A percentile compares a stretch with the other conserved stretches of the same genome.
Conservation (phyloP, 2,329 filamentous ascomycete species). For the Trichoderma afroharzianum region DNA sequence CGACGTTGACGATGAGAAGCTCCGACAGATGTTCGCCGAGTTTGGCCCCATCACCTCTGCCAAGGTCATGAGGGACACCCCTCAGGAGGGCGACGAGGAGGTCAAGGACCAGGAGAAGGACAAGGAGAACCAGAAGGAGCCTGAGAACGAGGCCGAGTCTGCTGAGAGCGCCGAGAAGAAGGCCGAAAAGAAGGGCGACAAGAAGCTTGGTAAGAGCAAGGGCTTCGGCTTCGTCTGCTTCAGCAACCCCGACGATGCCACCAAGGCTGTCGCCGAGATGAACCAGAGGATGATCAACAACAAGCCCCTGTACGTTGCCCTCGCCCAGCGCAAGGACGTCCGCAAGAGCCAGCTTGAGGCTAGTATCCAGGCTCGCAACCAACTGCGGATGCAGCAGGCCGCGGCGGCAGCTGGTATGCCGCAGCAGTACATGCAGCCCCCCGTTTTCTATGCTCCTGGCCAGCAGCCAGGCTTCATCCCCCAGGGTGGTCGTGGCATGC, state of each 20-base stretch:
- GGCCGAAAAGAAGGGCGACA: slow-evolving; percentile 54
- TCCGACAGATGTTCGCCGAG: slow-evolving; percentile 85
- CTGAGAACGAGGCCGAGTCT: slow-evolving; percentile 43
- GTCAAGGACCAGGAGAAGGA: slow-evolving; percentile 51
- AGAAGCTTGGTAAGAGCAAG: slow-evolving; percentile 94
- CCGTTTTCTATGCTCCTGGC: slow-evolving; percentile 87
- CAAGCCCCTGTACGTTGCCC: slow-evolving; percentile 96
- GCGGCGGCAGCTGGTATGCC: slow-evolving; percentile 86
- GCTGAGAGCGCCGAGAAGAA: slow-evolving; percentile 52
- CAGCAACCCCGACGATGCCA: slow-evolving; percentile 97
- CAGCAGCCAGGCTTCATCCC: slow-evolving; percentile 70
- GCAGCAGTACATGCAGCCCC: slow-evolving; percentile 80
- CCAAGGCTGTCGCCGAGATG: slow-evolving; percentile 98
- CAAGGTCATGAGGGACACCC: slow-evolving; percentile 94
- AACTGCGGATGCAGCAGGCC: slow-evolving; percentile 96
- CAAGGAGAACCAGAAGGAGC: slow-evolving; percentile 48
- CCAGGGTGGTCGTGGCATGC: slow-evolving; percentile 61
- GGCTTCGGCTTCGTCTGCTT: slow-evolving; percentile 99
- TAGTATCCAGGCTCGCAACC: slow-evolving; percentile 98
- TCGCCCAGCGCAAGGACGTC: slow-evolving; percentile 99
- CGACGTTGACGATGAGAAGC: slow-evolving; percentile 95
- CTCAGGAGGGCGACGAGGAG: slow-evolving; percentile 52
- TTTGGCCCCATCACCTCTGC: slow-evolving; percentile 96
- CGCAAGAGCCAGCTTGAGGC: slow-evolving; percentile 99
- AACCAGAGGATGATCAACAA: slow-evolving; percentile 98